phyloP scores from a whole-genome alignment of 31 red algal genomes.

The Endocladia muricata region DNA sequence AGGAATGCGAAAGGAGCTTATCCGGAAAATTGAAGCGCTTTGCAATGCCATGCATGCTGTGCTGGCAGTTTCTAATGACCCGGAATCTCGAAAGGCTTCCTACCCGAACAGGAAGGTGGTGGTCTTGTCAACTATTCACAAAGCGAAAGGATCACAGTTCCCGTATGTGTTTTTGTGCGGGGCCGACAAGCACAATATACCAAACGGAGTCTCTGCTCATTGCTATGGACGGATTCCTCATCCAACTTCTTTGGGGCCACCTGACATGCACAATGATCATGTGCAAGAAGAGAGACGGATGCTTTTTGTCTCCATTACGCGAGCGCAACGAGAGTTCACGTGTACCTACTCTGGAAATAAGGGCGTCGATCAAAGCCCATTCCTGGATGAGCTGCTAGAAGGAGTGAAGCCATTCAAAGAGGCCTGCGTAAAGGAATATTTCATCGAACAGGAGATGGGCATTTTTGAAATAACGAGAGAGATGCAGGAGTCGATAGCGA shows the following conservation, averaged over 20 bases:
- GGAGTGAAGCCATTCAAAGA: no score
- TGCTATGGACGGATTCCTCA: not conserved
- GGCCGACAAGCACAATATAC: not conserved
- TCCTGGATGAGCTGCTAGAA: not conserved
- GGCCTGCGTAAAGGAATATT: no score
- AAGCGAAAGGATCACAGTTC: conserved; percentile 7
- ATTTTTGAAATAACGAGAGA: no score
- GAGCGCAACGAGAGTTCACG: not conserved
- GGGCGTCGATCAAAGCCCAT: not conserved
- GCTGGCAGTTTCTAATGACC: not conserved
- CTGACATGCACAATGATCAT: not conserved
- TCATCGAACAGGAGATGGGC: no score
- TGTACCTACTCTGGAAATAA: conserved; percentile 4
- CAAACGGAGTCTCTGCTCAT: not conserved
- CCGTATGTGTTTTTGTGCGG: conserved; percentile 22
- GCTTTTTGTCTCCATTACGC: conserved; percentile 6
- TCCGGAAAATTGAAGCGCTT: conserved; percentile 3
- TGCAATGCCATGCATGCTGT: not conserved
- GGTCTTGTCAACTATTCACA: conserved; percentile 29
- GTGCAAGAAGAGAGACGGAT: conserved; percentile 12
- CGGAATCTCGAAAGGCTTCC: not conserved
- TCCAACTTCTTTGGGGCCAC: not conserved
- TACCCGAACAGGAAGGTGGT: not conserved
- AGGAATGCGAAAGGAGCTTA: conserved; percentile 12
- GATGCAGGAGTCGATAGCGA: no score